phyloP scores from a whole-genome alignment of 1,139 yeast species.

The Blastobotrys persicus region DNA sequence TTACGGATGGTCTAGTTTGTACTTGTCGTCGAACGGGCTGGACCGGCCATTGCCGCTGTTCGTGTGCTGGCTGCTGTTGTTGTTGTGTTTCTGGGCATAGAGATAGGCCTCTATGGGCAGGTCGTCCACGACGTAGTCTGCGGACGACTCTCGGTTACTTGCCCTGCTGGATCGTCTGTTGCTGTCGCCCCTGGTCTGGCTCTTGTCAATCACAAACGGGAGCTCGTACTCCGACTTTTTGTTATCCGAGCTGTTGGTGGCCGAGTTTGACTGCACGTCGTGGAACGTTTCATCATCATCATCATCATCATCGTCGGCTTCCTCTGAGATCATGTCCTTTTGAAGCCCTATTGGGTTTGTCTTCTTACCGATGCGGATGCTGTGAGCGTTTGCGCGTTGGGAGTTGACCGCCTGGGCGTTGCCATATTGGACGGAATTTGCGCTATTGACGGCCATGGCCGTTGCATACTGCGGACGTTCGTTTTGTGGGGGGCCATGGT shows the following conservation, averaged over 20 bases:
- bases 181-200: constrained; percentile 6
- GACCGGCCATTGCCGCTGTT: constrained; percentile 19
- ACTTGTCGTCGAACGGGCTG: constrained; percentile 28
- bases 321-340: constrained; percentile 25
- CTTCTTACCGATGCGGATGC: constrained; percentile 27
- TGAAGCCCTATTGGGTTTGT: constrained; percentile 25
- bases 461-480: constrained; percentile 11
- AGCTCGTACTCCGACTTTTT: constrained; percentile 26
- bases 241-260: not conserved
- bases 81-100: constrained; percentile 21
- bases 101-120: constrained; percentile 27
- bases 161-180: constrained; percentile 12
- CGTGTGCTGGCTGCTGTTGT: constrained; percentile 14
- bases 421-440: constrained; percentile 16
- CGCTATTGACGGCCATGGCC: constrained; percentile 10
- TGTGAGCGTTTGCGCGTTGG: constrained; percentile 25
- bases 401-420: constrained; percentile 22
- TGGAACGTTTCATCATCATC: not conserved
- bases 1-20: constrained; percentile 5
- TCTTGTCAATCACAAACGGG: constrained; percentile 25
- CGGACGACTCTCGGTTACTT: constrained; percentile 13
- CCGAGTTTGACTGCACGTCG: constrained; percentile 2
- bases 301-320: constrained; percentile 17
- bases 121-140: constrained; percentile 26
- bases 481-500: constrained; percentile 8